Percentiles rank a stretch among this genome's conserved stretches.
Evolutionary conservation across 2,329 filamentous ascomycete genomes (phyloP).

Genomic region (Trichoderma endophyticum): DNA sequence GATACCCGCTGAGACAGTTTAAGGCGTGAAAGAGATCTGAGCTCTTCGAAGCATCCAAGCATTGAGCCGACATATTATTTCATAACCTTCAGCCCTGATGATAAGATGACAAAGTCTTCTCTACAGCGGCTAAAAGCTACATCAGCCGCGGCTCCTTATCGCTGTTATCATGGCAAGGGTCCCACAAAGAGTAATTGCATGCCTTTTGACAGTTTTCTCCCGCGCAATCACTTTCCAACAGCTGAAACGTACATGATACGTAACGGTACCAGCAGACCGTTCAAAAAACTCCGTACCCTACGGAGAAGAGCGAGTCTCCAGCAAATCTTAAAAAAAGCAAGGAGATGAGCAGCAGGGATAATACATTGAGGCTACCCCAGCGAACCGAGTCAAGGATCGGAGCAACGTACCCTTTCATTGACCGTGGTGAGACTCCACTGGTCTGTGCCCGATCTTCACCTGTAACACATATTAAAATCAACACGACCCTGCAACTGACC

Average conservation of each 20-base stretch:
- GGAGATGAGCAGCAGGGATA: constrained; percentile 10
- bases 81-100: neutral
- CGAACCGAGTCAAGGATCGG: constrained; percentile 1
- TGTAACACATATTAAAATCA: neutral
- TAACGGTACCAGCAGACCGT: neutral
- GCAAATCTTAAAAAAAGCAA: neutral
- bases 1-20: neutral
- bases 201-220: neutral
- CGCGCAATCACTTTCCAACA: neutral
- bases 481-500: neutral
- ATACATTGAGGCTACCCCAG: neutral
- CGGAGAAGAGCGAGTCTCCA: neutral
- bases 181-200: neutral
- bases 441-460: neutral
- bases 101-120: neutral
- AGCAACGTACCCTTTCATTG: neutral
- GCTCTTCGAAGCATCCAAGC: neutral
- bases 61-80: neutral
- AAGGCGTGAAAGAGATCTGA: neutral
- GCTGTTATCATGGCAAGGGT: neutral
- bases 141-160: neutral
- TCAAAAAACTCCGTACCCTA: neutral
- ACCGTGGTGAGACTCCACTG: constrained; percentile 8
- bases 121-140: neutral
- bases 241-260: neutral